Percentiles rank a stretch among this genome's conserved stretches.
phyloP scores from a whole-genome alignment of 148 eudicot genomes.

The Fallopia convolvulus region DNA sequence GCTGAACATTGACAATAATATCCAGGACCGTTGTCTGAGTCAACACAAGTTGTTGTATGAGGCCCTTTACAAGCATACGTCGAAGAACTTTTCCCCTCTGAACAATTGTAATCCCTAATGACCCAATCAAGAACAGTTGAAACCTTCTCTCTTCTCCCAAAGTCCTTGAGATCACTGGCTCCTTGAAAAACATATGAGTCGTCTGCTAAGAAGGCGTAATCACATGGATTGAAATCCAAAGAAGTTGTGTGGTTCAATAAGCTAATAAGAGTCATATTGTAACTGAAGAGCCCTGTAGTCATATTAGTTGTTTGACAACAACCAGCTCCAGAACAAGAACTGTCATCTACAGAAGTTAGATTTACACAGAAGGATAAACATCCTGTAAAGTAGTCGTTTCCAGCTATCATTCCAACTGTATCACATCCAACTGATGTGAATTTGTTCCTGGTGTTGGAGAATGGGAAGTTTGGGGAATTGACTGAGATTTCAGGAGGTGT shows the following conservation, averaged over 20 bases:
- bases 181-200: slow-evolving; percentile 15
- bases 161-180: not conserved
- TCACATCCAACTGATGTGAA: slow-evolving; percentile 21
- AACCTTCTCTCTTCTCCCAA: not conserved
- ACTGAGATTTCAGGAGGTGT: not conserved
- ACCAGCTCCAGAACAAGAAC: slow-evolving; percentile 22
- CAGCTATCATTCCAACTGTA: not conserved
- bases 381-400: slow-evolving; percentile 9
- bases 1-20: not conserved
- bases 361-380: slow-evolving; percentile 15
- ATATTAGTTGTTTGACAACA: slow-evolving; percentile 23
- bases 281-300: not conserved
- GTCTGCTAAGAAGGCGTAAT: slow-evolving; percentile 24
- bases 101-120: slow-evolving; percentile 16
- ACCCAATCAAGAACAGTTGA: slow-evolving; percentile 34
- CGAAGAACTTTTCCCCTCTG: not conserved
- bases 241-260: not conserved
- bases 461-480: not conserved
- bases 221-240: slow-evolving; percentile 13
- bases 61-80: slow-evolving; percentile 10
- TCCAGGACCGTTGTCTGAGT: not conserved
- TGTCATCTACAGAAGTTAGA: not conserved
- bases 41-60: not conserved
- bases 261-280: not conserved
- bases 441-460: slow-evolving; percentile 4